Conservation (phyloP, 2,329 filamentous ascomycete species). For the Alternaria solani region DNA sequence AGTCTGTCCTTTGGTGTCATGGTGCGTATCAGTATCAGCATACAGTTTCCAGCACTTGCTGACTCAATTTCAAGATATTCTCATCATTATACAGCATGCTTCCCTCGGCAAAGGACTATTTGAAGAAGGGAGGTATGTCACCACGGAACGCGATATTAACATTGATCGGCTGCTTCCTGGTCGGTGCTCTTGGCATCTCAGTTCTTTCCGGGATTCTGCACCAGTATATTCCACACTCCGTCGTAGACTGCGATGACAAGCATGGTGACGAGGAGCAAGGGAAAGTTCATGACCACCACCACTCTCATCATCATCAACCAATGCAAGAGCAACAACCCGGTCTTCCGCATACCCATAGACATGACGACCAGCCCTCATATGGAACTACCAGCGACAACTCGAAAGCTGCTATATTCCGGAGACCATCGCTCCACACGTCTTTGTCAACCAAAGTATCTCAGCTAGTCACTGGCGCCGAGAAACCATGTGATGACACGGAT, state of each 20-base stretch:
- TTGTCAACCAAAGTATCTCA: slow-evolving; percentile 57
- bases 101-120: slow-evolving; percentile 81
- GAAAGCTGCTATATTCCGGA: slow-evolving; percentile 17
- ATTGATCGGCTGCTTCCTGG: slow-evolving; percentile 73
- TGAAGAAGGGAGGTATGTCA: slow-evolving; percentile 72
- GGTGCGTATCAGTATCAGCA: slow-evolving; percentile 62
- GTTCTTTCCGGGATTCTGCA: slow-evolving; percentile 76
- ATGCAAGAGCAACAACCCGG: slow-evolving; percentile 33
- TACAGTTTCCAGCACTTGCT: slow-evolving; percentile 5
- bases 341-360: slow-evolving; percentile 20
- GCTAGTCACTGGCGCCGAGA: slow-evolving; percentile 56
- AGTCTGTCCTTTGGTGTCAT: slow-evolving; percentile 96
- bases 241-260: slow-evolving; percentile 80
- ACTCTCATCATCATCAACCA: slow-evolving; percentile 23
- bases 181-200: slow-evolving; percentile 79
- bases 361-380: slow-evolving; percentile 27
- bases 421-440: slow-evolving; percentile 54
- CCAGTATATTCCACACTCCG: slow-evolving; percentile 76
- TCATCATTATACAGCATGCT: slow-evolving; percentile 93
- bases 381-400: slow-evolving; percentile 26
- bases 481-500: slow-evolving; percentile 63
- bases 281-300: slow-evolving; percentile 37
- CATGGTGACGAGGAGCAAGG: slow-evolving; percentile 65
- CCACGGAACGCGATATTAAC: slow-evolving; percentile 72
- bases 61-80: slow-evolving; percentile 72